Evolutionary conservation across 2,329 filamentous ascomycete species (phyloP).

Genomic region (Pseudopithomyces maydicus): DNA sequence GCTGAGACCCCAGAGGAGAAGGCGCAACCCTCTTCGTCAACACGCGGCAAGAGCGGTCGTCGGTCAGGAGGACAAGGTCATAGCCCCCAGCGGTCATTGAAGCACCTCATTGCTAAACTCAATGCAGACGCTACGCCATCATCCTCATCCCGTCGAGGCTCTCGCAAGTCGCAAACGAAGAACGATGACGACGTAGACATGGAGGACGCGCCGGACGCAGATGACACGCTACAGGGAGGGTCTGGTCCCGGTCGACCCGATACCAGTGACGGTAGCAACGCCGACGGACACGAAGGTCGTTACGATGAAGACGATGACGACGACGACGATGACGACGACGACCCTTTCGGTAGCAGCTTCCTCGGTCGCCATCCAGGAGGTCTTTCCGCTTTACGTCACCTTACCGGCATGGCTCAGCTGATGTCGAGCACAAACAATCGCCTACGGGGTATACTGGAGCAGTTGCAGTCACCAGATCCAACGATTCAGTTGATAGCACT

Average conservation of each 20-base stretch:
- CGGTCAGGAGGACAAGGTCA: conserved; percentile 68
- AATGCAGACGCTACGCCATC: conserved; percentile 29
- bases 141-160: conserved; percentile 34
- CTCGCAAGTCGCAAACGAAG: conserved; percentile 43
- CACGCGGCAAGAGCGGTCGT: conserved; percentile 75
- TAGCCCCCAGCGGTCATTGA: conserved; percentile 18
- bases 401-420: conserved; percentile 72
- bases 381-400: conserved; percentile 80
- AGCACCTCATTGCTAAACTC: conserved; percentile 29
- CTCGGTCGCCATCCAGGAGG: conserved; percentile 69
- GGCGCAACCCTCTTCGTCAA: conserved; percentile 64
- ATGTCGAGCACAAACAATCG: conserved; percentile 83
- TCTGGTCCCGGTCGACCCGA: conserved; percentile 37
- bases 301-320: conserved; percentile 59
- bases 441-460: conserved; percentile 66
- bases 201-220: conserved; percentile 68
- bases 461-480: conserved; percentile 78
- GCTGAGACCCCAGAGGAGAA: conserved; percentile 68
- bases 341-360: conserved; percentile 62
- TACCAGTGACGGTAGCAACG: conserved; percentile 64
- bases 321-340: conserved; percentile 59
- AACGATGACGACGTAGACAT: conserved; percentile 70
- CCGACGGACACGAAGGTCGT: conserved; percentile 64
- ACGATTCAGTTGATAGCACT: conserved; percentile 90
- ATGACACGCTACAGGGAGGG: conserved; percentile 37